These are phyloP conservation scores for Stephania yunnanensis DNA, from an alignment of 164 flowering plant genomes.

Conservation along the genomic window DNA sequence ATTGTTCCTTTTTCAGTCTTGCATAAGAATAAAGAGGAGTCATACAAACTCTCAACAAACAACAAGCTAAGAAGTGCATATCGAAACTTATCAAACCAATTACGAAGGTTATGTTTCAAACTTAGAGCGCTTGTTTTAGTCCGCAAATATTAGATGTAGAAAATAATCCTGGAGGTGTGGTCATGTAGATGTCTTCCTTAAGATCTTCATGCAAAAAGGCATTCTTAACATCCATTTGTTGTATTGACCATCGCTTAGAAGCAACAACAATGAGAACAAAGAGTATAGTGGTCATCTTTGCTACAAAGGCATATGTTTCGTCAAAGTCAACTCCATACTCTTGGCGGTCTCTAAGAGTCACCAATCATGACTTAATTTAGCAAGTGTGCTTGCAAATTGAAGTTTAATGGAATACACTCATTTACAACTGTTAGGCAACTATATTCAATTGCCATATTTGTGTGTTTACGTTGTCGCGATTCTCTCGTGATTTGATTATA, in stretches of 20 bases:
- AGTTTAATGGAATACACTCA: neutral
- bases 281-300: neutral
- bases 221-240: neutral
- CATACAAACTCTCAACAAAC: neutral
- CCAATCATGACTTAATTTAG: neutral
- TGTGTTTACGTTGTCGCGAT: too few species aligned
- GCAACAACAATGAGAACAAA: neutral
- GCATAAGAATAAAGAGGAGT: neutral
- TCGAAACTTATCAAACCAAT: neutral
- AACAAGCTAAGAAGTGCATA: neutral
- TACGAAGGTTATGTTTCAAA: neutral
- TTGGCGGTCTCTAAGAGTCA: neutral
- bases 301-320: neutral
- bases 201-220: slow-evolving; percentile 1
- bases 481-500: too few species aligned
- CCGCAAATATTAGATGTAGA: neutral
- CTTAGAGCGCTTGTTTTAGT: neutral
- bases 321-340: neutral
- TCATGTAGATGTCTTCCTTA: neutral
- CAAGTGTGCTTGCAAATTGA: neutral
- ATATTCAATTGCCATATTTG: too few species aligned
- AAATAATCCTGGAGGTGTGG: neutral
- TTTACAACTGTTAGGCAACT: neutral
- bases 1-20: neutral
- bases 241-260: neutral